These are phyloP conservation scores for Myxozyma kluyveri DNA, from an alignment of 805 yeast species.

Conservation along the genomic window DNA sequence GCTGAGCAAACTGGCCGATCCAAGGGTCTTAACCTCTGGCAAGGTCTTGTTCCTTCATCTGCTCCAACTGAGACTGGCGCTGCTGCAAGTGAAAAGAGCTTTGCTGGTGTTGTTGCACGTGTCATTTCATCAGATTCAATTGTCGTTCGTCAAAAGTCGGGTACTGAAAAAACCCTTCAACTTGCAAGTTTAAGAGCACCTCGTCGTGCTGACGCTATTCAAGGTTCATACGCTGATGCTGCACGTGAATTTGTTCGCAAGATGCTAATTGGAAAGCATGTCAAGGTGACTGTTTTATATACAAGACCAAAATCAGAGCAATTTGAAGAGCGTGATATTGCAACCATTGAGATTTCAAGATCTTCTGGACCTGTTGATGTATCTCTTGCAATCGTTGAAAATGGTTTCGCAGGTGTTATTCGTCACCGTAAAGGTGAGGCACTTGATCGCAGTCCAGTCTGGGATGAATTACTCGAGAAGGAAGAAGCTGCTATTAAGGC, in stretches of 20 bases:
- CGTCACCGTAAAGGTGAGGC: slow-evolving; percentile 71
- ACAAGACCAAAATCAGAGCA: slow-evolving; percentile 59
- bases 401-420: slow-evolving; percentile 75
- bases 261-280: slow-evolving; percentile 66
- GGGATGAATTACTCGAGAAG: slow-evolving; percentile 73
- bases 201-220: slow-evolving; percentile 55
- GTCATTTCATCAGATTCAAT: slow-evolving; percentile 69
- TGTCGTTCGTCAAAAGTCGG: slow-evolving; percentile 48
- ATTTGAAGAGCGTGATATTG: slow-evolving; percentile 65
- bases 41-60: slow-evolving; percentile 36
- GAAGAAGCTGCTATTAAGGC: slow-evolving; percentile 58
- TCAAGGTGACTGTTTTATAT: slow-evolving; percentile 60
- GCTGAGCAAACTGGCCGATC: slow-evolving; percentile 62
- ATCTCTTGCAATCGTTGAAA: slow-evolving; percentile 56
- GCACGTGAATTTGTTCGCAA: slow-evolving; percentile 76
- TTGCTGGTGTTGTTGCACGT: slow-evolving; percentile 56
- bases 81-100: slow-evolving; percentile 46
- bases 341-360: slow-evolving; percentile 44
- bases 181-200: slow-evolving; percentile 77
- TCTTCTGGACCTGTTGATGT: slow-evolving; percentile 50
- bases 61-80: slow-evolving; percentile 32
- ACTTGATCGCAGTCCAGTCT: slow-evolving; percentile 63
- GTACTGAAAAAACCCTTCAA: slow-evolving; percentile 60
- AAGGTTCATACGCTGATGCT: slow-evolving; percentile 55
- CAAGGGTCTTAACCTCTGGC: slow-evolving; percentile 59